These are phyloP conservation scores for Tetradesmus lagerheimii DNA, from an alignment of 139 green algal species.

Conservation along the genomic window DNA sequence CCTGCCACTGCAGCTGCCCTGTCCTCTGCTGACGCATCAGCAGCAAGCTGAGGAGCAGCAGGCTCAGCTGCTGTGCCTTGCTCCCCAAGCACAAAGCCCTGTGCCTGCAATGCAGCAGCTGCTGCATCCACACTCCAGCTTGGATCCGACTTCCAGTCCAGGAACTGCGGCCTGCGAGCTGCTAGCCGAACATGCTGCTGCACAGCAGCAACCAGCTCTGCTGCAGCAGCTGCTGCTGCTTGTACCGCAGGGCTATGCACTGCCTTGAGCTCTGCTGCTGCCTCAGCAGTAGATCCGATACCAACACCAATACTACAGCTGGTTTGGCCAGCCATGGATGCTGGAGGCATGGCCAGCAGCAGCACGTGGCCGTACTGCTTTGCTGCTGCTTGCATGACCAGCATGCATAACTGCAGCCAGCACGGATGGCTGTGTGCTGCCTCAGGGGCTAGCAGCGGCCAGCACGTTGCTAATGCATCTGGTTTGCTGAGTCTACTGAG, in stretches of 20 bases:
- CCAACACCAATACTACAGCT: not conserved
- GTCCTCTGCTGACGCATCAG: not conserved
- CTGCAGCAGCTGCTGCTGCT: not conserved
- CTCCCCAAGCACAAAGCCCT: constrained; percentile 23
- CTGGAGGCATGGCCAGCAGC: constrained; percentile 1
- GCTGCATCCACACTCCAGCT: not conserved
- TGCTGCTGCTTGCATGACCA: constrained; percentile 56
- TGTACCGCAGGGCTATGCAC: not conserved
- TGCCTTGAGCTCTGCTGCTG: not conserved
- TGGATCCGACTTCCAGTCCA: not conserved
- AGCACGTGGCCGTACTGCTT: constrained; percentile 20
- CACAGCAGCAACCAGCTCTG: constrained; percentile 12
- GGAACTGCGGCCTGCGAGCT: constrained; percentile 24
- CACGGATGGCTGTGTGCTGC: not conserved
- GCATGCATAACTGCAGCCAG: constrained; percentile 64
- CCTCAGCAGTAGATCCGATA: constrained; percentile 51
- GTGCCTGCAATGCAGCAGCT: not conserved
- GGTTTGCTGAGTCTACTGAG: constrained; percentile 52
- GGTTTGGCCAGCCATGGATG: not conserved
- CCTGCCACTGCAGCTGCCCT: not conserved
- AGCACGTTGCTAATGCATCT: constrained; percentile 54
- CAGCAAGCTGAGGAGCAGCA: constrained; percentile 12
- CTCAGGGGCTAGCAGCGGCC: constrained; percentile 29
- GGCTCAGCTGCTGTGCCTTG: constrained; percentile 16
- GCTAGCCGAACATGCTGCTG: constrained; percentile 29